phyloP scores from a whole-genome alignment of 2,329 filamentous ascomycete species.

The Aquanectria penicillioides region DNA sequence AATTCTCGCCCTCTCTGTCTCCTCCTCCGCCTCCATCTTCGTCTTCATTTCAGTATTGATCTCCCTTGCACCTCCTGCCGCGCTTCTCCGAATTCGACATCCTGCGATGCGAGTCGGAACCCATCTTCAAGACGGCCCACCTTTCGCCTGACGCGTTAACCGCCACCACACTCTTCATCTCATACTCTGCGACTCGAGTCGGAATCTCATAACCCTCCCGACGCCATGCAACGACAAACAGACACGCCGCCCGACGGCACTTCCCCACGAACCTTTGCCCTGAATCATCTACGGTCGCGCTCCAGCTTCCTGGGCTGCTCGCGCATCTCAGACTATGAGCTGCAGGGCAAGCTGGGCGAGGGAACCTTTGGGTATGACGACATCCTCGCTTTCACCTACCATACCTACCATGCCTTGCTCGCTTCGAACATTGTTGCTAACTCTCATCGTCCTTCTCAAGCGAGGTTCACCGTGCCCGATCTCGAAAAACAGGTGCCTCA shows the following conservation, averaged over 20 bases:
- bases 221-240: slow-evolving; percentile 44
- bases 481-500: slow-evolving; percentile 76
- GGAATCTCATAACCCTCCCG: too few relatives aligned
- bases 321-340: slow-evolving; percentile 80
- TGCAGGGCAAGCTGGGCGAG: slow-evolving; percentile 87
- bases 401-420: not conserved
- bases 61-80: not conserved
- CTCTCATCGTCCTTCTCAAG: slow-evolving; percentile 50
- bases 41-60: not conserved
- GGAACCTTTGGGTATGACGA: slow-evolving; percentile 86
- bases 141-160: slow-evolving; percentile 33
- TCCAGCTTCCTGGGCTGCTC: slow-evolving; percentile 85
- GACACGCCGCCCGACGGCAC: slow-evolving; percentile 50
- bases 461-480: slow-evolving; percentile 91
- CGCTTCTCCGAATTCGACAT: slow-evolving; percentile 1
- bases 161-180: slow-evolving; percentile 13
- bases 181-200: too few relatives aligned
- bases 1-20: not conserved
- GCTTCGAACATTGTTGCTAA: not conserved
- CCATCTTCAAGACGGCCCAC: slow-evolving; percentile 11
- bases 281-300: slow-evolving; percentile 64
- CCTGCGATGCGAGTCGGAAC: slow-evolving; percentile 20
- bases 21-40: not conserved
- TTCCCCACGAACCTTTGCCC: slow-evolving; percentile 66
- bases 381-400: slow-evolving; percentile 24